Evolutionary conservation across 1,284 basidiomycete genomes (phyloP).

Genomic region (Boletus sp.): DNA sequence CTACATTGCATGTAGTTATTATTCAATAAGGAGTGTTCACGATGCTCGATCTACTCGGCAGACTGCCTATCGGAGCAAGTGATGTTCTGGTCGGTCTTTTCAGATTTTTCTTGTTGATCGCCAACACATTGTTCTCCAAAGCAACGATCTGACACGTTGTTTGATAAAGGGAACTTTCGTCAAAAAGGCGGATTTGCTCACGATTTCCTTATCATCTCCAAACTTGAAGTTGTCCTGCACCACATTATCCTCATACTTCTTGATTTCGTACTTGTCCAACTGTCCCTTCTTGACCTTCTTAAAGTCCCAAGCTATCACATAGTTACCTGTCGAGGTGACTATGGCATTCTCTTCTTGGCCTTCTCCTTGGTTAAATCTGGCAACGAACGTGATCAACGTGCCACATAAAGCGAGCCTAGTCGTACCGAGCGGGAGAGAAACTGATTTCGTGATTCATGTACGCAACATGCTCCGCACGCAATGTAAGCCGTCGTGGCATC

Average conservation of each 20-base stretch:
- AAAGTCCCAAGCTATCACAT: conserved; percentile 97
- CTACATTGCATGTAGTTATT: conserved; percentile 24
- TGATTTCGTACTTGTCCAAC: conserved; percentile 93
- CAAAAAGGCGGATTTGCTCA: conserved; percentile 43
- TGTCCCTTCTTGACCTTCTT: conserved; percentile 91
- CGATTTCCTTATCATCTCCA: conserved; percentile 94
- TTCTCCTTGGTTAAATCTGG: conserved; percentile 90
- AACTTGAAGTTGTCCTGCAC: conserved; percentile 98
- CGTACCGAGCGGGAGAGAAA: conserved; percentile 90
- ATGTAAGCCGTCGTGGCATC: conserved; percentile 85
- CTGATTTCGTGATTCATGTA: conserved; percentile 91
- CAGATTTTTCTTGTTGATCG: conserved; percentile 92
- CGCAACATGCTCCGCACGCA: conserved; percentile 91
- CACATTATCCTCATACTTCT: conserved; percentile 93
- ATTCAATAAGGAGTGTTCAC: conserved; percentile 78
- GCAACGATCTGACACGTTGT: conserved; percentile 78
- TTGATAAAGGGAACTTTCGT: conserved; percentile 3
- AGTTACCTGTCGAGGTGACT: conserved; percentile 95
- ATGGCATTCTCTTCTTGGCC: conserved; percentile 93
- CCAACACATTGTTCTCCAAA: conserved; percentile 91
- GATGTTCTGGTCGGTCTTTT: conserved; percentile 86
- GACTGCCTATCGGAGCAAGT: conserved; percentile 53
- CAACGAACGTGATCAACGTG: conserved; percentile 1
- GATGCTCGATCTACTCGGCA: conserved; percentile 60
- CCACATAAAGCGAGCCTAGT: conserved; percentile 1